phyloP scores from a whole-genome alignment of 768 basidiomycete species.

The Xanthoconium purpureum region DNA sequence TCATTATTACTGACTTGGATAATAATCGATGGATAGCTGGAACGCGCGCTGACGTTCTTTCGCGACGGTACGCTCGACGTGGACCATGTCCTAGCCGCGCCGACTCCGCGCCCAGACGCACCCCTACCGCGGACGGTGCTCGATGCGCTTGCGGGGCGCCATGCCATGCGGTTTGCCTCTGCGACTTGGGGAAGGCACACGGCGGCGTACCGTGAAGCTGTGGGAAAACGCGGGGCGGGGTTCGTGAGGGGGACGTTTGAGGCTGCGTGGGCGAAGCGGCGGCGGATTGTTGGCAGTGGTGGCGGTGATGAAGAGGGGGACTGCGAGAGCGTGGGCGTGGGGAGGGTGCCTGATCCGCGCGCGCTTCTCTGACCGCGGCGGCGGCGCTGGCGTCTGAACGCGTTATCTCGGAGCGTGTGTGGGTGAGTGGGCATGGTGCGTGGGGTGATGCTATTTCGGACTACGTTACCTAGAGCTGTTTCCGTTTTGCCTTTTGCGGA shows the following conservation, averaged over 20 bases:
- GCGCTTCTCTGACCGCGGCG: neutral
- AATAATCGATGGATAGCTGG: neutral
- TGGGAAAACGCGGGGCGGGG: neutral
- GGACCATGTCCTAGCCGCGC: neutral
- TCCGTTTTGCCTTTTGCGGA: too few species aligned
- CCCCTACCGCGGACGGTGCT: neutral
- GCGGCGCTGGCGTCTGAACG: neutral
- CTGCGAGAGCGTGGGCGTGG: neutral
- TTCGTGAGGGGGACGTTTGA: neutral
- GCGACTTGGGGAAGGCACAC: neutral
- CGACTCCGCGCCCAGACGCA: neutral
- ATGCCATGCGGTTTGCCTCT: neutral
- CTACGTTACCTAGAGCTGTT: too few species aligned
- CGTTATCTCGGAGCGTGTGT: too few species aligned
- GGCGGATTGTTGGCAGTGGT: neutral
- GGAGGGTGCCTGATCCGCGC: neutral
- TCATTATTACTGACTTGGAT: neutral
- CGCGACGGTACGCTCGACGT: neutral
- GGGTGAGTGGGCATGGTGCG: too few species aligned
- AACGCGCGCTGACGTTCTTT: neutral
- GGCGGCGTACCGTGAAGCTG: neutral
- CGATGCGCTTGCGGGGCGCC: neutral
- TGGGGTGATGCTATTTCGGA: too few species aligned
- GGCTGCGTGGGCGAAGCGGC: neutral
- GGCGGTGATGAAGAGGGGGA: neutral